A percentile compares a stretch with the other conserved stretches of the same genome.
Evolutionary conservation across 768 basidiomycete genomes (phyloP).

Genomic region (Rubroboletus satanas): DNA sequence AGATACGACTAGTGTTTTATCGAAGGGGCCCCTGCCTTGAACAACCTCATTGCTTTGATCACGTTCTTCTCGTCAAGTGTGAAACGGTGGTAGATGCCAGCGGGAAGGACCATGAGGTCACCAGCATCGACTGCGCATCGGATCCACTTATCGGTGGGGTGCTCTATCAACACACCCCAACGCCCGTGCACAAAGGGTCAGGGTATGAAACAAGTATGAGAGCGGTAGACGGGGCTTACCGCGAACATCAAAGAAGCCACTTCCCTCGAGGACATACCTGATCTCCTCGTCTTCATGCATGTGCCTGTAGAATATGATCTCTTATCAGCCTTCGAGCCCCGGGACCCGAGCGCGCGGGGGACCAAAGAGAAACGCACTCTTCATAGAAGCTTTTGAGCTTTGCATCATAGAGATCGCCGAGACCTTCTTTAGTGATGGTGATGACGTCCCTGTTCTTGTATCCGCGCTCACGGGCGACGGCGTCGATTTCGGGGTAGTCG

Average conservation of each 20-base stretch:
- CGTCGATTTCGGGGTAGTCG: constrained; percentile 52
- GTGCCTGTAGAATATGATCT: constrained; percentile 47
- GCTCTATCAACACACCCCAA: constrained; percentile 40
- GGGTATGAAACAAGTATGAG: background rate
- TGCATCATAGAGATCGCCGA: constrained; percentile 79
- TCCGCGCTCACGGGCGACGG: constrained; percentile 58
- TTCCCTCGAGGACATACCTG: constrained; percentile 80
- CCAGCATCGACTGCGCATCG: constrained; percentile 71
- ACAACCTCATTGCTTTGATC: constrained; percentile 77
- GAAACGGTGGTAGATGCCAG: constrained; percentile 94
- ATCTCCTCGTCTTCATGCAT: constrained; percentile 98
- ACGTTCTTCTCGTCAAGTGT: constrained; percentile 74
- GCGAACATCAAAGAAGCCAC: constrained; percentile 89
- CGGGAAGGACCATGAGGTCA: constrained; percentile 83
- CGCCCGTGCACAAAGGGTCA: background rate
- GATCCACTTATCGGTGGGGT: constrained; percentile 72
- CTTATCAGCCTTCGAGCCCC: background rate
- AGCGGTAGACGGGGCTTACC: constrained; percentile 43
- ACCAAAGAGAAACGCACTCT: constrained; percentile 48
- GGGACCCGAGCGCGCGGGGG: background rate
- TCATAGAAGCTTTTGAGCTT: constrained; percentile 82
- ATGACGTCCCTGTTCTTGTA: constrained; percentile 86
- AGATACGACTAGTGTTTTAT: background rate
- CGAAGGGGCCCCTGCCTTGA: constrained; percentile 53
- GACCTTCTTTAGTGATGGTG: constrained; percentile 68